Evolutionary conservation across 1,284 basidiomycete species (phyloP).

Genomic region (Ganoderma sinense): DNA sequence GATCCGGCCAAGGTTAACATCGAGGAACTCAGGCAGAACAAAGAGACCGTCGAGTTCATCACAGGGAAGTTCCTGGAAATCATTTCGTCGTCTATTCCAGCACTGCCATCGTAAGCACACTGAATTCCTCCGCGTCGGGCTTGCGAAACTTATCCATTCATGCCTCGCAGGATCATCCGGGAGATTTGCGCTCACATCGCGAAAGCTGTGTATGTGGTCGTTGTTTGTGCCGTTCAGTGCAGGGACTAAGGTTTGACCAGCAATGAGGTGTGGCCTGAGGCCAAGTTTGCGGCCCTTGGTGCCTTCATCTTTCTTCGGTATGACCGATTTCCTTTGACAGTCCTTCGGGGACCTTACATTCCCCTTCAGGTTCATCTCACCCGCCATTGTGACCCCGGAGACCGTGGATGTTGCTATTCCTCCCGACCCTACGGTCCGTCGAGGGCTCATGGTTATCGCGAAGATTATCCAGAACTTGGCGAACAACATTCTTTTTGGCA

Average conservation of each 20-base stretch:
- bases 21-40: slow-evolving; percentile 75
- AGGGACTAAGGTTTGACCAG: slow-evolving; percentile 40
- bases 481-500: slow-evolving; percentile 92
- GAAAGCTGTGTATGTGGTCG: slow-evolving; percentile 73
- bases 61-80: slow-evolving; percentile 81
- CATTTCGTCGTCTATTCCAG: slow-evolving; percentile 74
- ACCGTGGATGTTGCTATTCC: slow-evolving; percentile 84
- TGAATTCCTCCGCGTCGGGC: too few relatives aligned
- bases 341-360: neutral
- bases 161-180: slow-evolving; percentile 74
- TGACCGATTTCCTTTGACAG: slow-evolving; percentile 20
- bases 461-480: slow-evolving; percentile 93
- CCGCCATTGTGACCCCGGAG: slow-evolving; percentile 88
- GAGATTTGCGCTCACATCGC: slow-evolving; percentile 90
- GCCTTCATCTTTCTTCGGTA: slow-evolving; percentile 92
- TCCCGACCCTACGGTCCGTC: slow-evolving; percentile 63
- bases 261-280: slow-evolving; percentile 78
- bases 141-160: neutral
- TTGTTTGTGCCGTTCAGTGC: neutral
- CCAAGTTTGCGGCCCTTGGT: slow-evolving; percentile 87
- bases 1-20: slow-evolving; percentile 72
- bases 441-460: slow-evolving; percentile 85
- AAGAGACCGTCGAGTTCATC: slow-evolving; percentile 76
- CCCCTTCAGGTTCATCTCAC: slow-evolving; percentile 73
- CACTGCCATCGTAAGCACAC: slow-evolving; percentile 74